Evolutionary conservation across 1,139 yeast species (phyloP).

Genomic region (Lodderomyces pseudojiufengensis): DNA sequence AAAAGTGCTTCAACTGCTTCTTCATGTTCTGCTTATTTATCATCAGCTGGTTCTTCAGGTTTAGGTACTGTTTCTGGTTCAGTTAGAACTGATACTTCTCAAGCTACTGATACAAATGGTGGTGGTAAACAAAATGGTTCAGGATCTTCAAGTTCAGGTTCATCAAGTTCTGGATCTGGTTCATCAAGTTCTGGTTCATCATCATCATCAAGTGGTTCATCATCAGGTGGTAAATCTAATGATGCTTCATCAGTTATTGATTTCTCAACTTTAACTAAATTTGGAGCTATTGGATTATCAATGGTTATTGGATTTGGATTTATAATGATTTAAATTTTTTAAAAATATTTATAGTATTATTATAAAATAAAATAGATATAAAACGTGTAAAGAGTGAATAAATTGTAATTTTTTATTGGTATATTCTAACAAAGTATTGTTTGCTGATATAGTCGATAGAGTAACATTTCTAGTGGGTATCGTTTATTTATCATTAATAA

Average conservation of each 20-base stretch:
- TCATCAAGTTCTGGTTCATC: constrained; percentile 15
- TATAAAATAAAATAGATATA: too few species aligned
- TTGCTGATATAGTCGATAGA: too few species aligned
- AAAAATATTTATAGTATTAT: background rate
- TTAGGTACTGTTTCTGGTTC: constrained; percentile 34
- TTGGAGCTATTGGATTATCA: constrained; percentile 21
- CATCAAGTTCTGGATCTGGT: constrained; percentile 17
- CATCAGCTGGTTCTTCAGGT: constrained; percentile 41
- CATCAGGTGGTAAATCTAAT: constrained; percentile 17
- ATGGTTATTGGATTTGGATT: constrained; percentile 21
- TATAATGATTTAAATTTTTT: constrained; percentile 16
- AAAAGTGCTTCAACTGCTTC: constrained; percentile 49
- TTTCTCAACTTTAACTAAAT: constrained; percentile 11
- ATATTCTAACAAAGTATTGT: too few species aligned
- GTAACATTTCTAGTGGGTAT: too few species aligned
- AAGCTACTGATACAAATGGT: constrained; percentile 31
- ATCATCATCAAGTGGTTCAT: constrained; percentile 10
- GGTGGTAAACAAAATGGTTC: constrained; percentile 17
- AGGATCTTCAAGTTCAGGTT: constrained; percentile 20
- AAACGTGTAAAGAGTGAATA: background rate
- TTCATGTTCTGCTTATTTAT: constrained; percentile 43
- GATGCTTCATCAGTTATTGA: constrained; percentile 3
- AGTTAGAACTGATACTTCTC: constrained; percentile 25
- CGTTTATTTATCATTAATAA: background rate
- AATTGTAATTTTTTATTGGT: too few species aligned